Conservation (phyloP, 1,284 basidiomycete genomes). For the Moesziomyces sp. region DNA sequence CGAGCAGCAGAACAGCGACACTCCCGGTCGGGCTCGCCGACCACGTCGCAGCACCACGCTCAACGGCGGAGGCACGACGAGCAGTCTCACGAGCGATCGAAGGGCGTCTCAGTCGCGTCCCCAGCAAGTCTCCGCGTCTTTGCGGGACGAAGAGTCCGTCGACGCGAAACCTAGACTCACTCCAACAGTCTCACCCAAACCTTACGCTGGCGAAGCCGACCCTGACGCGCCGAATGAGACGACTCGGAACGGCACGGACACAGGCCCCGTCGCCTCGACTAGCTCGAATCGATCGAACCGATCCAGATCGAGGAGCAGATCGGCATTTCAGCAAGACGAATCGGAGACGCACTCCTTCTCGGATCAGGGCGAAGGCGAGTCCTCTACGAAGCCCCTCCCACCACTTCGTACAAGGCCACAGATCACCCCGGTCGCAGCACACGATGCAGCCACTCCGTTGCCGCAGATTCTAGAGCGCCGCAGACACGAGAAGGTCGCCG, state of each 20-base stretch:
- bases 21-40: constrained; percentile 19
- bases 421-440: constrained; percentile 31
- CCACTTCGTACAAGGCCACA: constrained; percentile 15
- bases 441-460: constrained; percentile 18
- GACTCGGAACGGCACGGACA: constrained; percentile 1
- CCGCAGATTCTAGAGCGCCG: constrained; percentile 32
- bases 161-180: neutral
- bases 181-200: constrained; percentile 1
- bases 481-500: constrained; percentile 26
- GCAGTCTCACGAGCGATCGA: neutral
- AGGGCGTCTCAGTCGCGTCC: constrained; percentile 12
- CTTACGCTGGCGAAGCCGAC: constrained; percentile 10
- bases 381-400: neutral
- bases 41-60: constrained; percentile 27
- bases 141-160: constrained; percentile 9
- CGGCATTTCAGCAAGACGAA: constrained; percentile 10
- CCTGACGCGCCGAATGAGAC: constrained; percentile 17
- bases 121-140: constrained; percentile 1
- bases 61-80: constrained; percentile 5
- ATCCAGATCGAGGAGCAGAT: constrained; percentile 37
- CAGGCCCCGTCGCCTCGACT: constrained; percentile 2
- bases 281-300: constrained; percentile 11
- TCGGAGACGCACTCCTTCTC: constrained; percentile 9
- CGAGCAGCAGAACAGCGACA: constrained; percentile 6
- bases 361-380: neutral